Evolutionary conservation across 179 eudicot species (phyloP), one percentile per base, ranked within the genome.

Genomic region (Patellifolia procumbens): DNA sequence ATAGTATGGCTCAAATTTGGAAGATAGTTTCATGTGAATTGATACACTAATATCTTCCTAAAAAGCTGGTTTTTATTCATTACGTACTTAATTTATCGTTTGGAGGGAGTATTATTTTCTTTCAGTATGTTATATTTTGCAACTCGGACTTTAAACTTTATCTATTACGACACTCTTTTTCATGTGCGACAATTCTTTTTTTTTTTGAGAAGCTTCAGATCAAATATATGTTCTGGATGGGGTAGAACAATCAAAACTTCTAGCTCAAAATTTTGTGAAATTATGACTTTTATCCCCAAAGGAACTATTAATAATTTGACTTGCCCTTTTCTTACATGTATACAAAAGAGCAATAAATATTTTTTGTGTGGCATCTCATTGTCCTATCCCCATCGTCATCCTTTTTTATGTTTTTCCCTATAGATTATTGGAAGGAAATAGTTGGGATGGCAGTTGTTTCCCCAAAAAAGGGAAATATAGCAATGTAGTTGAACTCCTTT

Each of bases 401-500:
- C 51, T 62, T 31, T 24, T 9, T 63, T 48, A 46, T 74, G 12
- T 4, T 46, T 24, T 51, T 17, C 48, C 2, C 26, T 42, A 59
- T 13, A 42, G 52, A 1, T 22, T 56, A 28, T 42, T 26, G 32
- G 49, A 35, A 65, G 10, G 24, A 39, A 53, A 19, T 65, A 34
- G 7, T 32, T 7, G 29, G 77, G 26, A 10, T 60, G 35, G 46
- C 60, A 17, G 37, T 35, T 60, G n/a, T n/a, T n/a, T n/a, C n/a
- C n/a, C n/a, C n/a, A n/a, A n/a, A n/a, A n/a, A n/a, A 65, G 78
- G 19, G 37, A 42, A 16, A 32, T 42, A 28, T 69, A 11, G 53
- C 58, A 49, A 24, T 59, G 12, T 45, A 39, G 12, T 82, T n/a
- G n/a, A n/a, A n/a, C n/a, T n/a, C n/a, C n/a, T 35, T 76, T 51